Evolutionary conservation across 169 alveolate species (phyloP), one percentile per base, ranked within the genome.

Genomic region (Cryptosporidium muris): DNA sequence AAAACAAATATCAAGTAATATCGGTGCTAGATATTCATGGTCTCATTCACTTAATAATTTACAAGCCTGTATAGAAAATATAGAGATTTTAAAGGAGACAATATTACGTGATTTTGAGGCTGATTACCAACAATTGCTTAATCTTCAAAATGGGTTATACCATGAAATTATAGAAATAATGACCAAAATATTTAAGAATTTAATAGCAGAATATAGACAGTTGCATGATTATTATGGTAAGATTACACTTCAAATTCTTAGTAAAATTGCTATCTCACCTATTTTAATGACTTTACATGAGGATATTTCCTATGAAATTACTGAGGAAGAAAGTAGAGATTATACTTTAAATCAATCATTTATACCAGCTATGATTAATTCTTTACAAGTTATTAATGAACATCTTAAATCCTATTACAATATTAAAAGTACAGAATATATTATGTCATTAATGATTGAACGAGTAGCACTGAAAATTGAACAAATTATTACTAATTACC

Each of bases 361-460:
- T 60, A 40, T 74, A 25, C 68, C 85, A 16, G 3, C 85, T 34
- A n/a, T 74, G 38, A 56, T 68, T 25, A 47, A 16, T 43, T 74
- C 85, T n/a, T 51, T 74, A 9, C 54, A 74, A 74, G 49, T 53
- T 25, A 74, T 74, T 12, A 58, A 74, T 74, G 85, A 74, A 12
- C 85, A 74, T 74, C 34, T 74, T 36, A 74, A 48, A 34, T 45
- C 36, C n/a, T 74, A 58, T 43, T 74, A 74, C 74, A 74, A 74
- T 25, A 60, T 5, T 47, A 62, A 74, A 25, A 74, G 85, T 43
- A 58, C 85, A 0, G 85, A 74, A 34, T 74, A 45, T 6, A 74
- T 74, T 8, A 14, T 74, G 11, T 74, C 85, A 38, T 63, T 74
- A n/a, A 74, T 74, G 85, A 74, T 74, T 34, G 85, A 74, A 74